Evolutionary conservation across 768 basidiomycete species (phyloP).

Genomic region (Scleroderma citrinum): DNA sequence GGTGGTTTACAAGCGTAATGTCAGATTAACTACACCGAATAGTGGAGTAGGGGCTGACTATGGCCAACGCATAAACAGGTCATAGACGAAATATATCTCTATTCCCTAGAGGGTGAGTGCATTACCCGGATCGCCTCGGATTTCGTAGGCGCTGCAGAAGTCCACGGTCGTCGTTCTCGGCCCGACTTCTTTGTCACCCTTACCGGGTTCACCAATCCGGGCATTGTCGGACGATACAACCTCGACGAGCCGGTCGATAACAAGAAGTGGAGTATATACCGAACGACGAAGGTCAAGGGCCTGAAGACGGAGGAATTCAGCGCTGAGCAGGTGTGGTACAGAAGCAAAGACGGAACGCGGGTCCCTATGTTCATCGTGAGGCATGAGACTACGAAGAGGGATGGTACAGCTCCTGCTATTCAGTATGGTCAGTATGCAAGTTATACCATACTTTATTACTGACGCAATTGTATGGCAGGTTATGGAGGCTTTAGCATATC

Average conservation of each 20-base stretch:
- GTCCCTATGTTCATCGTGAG: conserved; percentile 85
- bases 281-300: conserved; percentile 52
- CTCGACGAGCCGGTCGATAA: conserved; percentile 33
- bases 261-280: conserved; percentile 55
- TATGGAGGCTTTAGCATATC: conserved; percentile 80
- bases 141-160: conserved; percentile 59
- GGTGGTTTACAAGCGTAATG: conserved; percentile 67
- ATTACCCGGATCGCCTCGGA: conserved; percentile 54
- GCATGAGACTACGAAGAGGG: conserved; percentile 61
- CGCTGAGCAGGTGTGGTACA: conserved; percentile 73
- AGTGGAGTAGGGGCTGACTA: not conserved
- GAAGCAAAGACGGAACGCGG: conserved; percentile 71
- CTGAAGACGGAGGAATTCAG: conserved; percentile 64
- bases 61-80: conserved; percentile 38
- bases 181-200: conserved; percentile 59
- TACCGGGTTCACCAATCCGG: conserved; percentile 68
- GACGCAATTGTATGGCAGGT: conserved; percentile 31
- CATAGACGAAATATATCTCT: conserved; percentile 74
- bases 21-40: conserved; percentile 26
- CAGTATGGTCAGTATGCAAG: conserved; percentile 58
- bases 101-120: conserved; percentile 48
- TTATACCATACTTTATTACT: too few species aligned
- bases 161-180: conserved; percentile 47
- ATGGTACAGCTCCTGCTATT: conserved; percentile 71
- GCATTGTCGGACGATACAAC: conserved; percentile 58